A percentile compares a stretch with the other conserved stretches of the same genome.
Conservation (phyloP, 306 rosid species). For the Luffa acutangula region DNA sequence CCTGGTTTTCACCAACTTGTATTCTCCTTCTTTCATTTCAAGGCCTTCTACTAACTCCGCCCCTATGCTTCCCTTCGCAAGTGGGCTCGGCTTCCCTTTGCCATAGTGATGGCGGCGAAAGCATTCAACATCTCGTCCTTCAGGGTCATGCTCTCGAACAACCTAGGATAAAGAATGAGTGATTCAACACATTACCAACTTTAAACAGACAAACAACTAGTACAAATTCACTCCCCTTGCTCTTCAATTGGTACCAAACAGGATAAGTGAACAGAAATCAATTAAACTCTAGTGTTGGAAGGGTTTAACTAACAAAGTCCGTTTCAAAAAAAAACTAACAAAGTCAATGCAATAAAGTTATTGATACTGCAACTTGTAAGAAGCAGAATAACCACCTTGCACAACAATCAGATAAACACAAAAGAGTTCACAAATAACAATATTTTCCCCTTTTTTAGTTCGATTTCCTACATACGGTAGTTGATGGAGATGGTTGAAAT, state of each 20-base stretch:
- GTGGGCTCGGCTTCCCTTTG: conserved; percentile 40
- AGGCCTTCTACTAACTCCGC: conserved; percentile 73
- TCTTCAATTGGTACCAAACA: not conserved
- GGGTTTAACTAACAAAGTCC: not conserved
- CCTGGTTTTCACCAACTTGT: conserved; percentile 72
- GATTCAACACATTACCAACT: not conserved
- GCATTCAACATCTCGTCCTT: conserved; percentile 83
- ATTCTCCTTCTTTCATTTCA: conserved; percentile 68
- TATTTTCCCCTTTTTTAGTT: not conserved
- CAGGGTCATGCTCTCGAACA: conserved; percentile 75
- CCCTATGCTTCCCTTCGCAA: conserved; percentile 49
- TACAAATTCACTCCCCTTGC: not conserved
- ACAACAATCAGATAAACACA: not conserved
- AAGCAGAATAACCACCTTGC: not conserved
- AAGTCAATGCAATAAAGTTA: not conserved
- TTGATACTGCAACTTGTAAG: not conserved
- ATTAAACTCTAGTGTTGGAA: not conserved
- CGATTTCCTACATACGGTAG: not conserved
- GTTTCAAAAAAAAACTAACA: too few relatives aligned
- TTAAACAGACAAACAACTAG: not conserved
- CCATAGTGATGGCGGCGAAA: conserved; percentile 62
- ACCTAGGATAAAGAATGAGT: conserved; percentile 25
- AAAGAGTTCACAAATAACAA: not conserved
- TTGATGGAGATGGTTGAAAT: not conserved
- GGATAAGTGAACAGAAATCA: not conserved